Evolutionary conservation across 2,329 filamentous ascomycete genomes (phyloP).

Genomic region (Pseudopithomyces chartarum): DNA sequence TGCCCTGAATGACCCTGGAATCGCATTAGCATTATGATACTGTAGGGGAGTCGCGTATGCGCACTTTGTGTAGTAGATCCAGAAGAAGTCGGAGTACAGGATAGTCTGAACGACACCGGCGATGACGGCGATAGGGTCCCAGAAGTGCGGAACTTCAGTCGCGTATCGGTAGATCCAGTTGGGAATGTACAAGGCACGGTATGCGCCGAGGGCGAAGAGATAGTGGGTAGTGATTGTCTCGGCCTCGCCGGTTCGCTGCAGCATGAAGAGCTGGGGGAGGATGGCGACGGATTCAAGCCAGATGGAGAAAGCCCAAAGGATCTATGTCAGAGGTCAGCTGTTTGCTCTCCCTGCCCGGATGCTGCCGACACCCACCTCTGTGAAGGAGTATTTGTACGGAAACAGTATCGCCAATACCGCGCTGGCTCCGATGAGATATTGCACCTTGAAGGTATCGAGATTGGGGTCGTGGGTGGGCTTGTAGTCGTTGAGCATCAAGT

Average conservation of each 20-base stretch:
- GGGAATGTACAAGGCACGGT: constrained; percentile 94
- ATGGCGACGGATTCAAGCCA: constrained; percentile 98
- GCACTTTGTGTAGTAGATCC: constrained; percentile 97
- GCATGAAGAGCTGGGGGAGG: constrained; percentile 95
- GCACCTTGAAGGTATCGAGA: constrained; percentile 94
- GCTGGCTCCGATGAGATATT: constrained; percentile 86
- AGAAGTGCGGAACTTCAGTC: constrained; percentile 68
- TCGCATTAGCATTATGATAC: constrained; percentile 16
- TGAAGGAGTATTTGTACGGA: constrained; percentile 80
- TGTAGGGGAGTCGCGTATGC: constrained; percentile 27
- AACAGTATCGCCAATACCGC: constrained; percentile 79
- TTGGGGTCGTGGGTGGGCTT: constrained; percentile 97
- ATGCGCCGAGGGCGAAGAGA: constrained; percentile 88
- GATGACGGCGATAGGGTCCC: constrained; percentile 84
- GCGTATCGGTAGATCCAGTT: constrained; percentile 97
- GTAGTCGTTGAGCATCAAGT: constrained; percentile 97
- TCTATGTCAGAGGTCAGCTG: constrained; percentile 56
- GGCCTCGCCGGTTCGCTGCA: constrained; percentile 95
- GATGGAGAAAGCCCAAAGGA: constrained; percentile 96
- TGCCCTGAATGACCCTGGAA: constrained; percentile 56
- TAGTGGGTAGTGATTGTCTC: constrained; percentile 99
- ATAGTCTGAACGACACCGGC: constrained; percentile 93
- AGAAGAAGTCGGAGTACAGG: constrained; percentile 99
- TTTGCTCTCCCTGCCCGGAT: neutral
- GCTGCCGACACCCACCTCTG: constrained; percentile 58